Evolutionary conservation across 176 grass and related monocot genomes (phyloP).

Genomic region (Oropetium thomaeum): DNA sequence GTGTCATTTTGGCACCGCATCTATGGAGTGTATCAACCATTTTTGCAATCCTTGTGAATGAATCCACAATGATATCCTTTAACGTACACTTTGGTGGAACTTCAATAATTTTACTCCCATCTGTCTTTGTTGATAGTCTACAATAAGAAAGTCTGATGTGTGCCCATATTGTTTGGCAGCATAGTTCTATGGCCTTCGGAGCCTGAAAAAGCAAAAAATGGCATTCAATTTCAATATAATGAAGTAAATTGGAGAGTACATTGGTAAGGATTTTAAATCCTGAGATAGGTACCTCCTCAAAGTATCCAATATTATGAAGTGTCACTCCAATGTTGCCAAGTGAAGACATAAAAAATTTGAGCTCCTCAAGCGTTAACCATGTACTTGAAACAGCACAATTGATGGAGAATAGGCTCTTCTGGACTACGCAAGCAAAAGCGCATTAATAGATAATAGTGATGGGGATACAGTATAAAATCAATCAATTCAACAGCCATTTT

Average conservation of each 20-base stretch:
- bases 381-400: conserved; percentile 55
- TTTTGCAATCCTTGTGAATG: conserved; percentile 45
- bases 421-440: conserved; percentile 45
- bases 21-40: conserved; percentile 56
- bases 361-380: conserved; percentile 51
- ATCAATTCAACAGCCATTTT: conserved; percentile 12
- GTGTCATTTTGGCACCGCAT: conserved; percentile 41
- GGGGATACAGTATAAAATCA: not conserved
- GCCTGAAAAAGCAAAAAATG: conserved; percentile 45
- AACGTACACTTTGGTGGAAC: conserved; percentile 19
- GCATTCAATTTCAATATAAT: conserved; percentile 13
- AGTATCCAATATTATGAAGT: conserved; percentile 56
- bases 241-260: not conserved
- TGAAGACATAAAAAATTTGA: conserved; percentile 70
- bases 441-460: conserved; percentile 33
- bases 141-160: conserved; percentile 23
- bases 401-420: conserved; percentile 56
- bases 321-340: conserved; percentile 55
- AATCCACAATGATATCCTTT: conserved; percentile 56
- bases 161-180: conserved; percentile 56
- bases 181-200: conserved; percentile 55
- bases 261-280: not conserved
- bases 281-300: conserved; percentile 63
- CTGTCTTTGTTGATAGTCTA: conserved; percentile 27
- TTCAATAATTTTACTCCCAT: not conserved